Conservation (phyloP, 208 protist species). For the Lotmaria passim region DNA sequence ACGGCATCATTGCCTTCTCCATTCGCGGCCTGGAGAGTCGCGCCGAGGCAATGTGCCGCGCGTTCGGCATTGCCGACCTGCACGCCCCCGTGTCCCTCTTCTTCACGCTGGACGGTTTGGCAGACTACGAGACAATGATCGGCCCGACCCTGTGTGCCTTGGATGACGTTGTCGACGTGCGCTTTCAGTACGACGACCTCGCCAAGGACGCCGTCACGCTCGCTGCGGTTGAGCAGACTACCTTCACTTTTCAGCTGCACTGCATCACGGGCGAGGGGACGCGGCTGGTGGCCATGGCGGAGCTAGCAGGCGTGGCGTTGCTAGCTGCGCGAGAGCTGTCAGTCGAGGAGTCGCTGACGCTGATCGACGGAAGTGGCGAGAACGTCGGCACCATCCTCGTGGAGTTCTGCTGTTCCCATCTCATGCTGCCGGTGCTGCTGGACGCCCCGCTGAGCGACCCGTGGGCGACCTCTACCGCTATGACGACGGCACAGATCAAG, state of each 20-base stretch:
- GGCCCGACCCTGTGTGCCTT: conserved; percentile 67
- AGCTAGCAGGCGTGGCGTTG: conserved; percentile 66
- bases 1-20: conserved; percentile 62
- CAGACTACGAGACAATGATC: conserved; percentile 82
- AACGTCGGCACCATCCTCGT: conserved; percentile 48
- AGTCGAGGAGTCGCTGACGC: conserved; percentile 45
- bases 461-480: conserved; percentile 8
- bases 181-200: conserved; percentile 74
- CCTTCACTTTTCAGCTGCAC: conserved; percentile 82
- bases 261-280: conserved; percentile 32
- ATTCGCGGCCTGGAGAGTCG: conserved; percentile 58
- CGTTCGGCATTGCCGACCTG: conserved; percentile 42
- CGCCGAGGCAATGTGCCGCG: conserved; percentile 34
- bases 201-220: conserved; percentile 62
- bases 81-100: conserved; percentile 56
- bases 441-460: conserved; percentile 26
- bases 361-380: conserved; percentile 58
- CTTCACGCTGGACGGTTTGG: conserved; percentile 76
- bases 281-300: conserved; percentile 73
- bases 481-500: conserved; percentile 46
- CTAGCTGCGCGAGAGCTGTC: conserved; percentile 57
- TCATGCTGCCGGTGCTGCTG: conserved; percentile 80
- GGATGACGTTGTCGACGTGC: conserved; percentile 63
- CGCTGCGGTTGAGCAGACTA: conserved; percentile 53
- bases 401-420: conserved; percentile 55